Base-by-base conservation (phyloP, 305 asterid genomes). In the Fraxinus sp. region DNA sequence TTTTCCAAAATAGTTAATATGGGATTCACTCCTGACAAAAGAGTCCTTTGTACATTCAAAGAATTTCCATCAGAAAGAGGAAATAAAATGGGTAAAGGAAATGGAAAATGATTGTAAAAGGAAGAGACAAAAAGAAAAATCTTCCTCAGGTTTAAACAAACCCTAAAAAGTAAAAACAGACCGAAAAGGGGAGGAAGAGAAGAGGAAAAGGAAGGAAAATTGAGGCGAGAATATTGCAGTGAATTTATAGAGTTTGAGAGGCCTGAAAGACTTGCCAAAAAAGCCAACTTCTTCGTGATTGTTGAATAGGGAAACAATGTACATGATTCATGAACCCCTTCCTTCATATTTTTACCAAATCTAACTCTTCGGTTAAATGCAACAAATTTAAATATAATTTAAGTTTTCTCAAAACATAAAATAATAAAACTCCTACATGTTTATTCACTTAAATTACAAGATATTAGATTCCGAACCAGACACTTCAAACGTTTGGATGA, bases 181-280 rank as follows among this genome's bases (percentile, higher is more conserved):
- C 80, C 70, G 77, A 88, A 83, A 86, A 84, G 62, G 16, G 62
- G 41, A 37, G 75, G 52, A 66, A 73, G 14, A 26, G 28, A 73
- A 74, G 35, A 37, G 14, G 68, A 33, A 79, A 84, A 16, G 22
- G 43, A 7, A 77, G 66, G 18, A 83, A 20, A 81, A n/a, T 75
- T 35, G 82, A 52, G 82, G 80, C 26, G 70, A 39, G 10, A 39
- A 79, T 39, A 83, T 71, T 78, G 79, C 78, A 11, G 78, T 55
- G 82, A 72, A 88, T 88, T 79, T 88, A 88, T 88, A 85, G 88
- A 82, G 78, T 52, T 39, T 75, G 77, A 85, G 80, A 28, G 32
- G 81, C 46, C 13, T 10, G 11, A 82, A 62, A 76, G 89, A 89
- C 90, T 87, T 87, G 90, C 86, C 88, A 77, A 77, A 84, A 89